Evolutionary conservation across 768 basidiomycete species (phyloP), one percentile per base, ranked within the genome.

Genomic region (Pholiota conissans): DNA sequence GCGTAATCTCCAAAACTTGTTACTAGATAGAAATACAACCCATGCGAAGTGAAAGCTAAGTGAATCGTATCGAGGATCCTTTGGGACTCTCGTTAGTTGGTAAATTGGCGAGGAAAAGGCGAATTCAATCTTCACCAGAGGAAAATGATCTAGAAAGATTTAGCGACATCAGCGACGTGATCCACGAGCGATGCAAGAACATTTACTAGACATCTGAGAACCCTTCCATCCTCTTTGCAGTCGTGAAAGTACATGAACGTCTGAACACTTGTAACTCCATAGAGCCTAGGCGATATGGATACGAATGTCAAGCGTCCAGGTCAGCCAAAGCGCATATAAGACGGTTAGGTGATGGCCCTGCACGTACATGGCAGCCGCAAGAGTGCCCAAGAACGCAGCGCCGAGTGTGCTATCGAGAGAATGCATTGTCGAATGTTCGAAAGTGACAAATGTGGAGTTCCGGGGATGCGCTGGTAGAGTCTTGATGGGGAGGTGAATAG

Each of bases 51-150:
- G 30, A 63, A 60, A 4, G 42, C 49, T 16, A 60, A 37, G 24
- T 63, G 61, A 18, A 60, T 32, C 6, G 58, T 57, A 27, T 59
- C 61, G 3, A 63, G 53, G 20, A 59, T 27, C 58, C 61, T 60
- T 26, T n/a, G 14, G n/a, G n/a, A n/a, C n/a, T n/a, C 24, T 4
- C 11, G 4, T 7, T 11, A 3, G 8, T 45, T 45, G 2, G 42
- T 11, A 3, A 20, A 45, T 5, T 22, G 9, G 20, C 24, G n/a
- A 3, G 9, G 10, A 45, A 37, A 10, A 16, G 11, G 18, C 18
- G 18, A 16, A 29, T 29, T 27, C 16, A 26, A 24, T 14, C 8
- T 26, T 34, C 35, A 52, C 50, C 50, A 52, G 24, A 52, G 35
- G n/a, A 52, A 52, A 22, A 52, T 16, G 10, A 52, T 14, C 50